Evolutionary conservation across 345 rosid species (phyloP).

Genomic region (Populus davidiana): DNA sequence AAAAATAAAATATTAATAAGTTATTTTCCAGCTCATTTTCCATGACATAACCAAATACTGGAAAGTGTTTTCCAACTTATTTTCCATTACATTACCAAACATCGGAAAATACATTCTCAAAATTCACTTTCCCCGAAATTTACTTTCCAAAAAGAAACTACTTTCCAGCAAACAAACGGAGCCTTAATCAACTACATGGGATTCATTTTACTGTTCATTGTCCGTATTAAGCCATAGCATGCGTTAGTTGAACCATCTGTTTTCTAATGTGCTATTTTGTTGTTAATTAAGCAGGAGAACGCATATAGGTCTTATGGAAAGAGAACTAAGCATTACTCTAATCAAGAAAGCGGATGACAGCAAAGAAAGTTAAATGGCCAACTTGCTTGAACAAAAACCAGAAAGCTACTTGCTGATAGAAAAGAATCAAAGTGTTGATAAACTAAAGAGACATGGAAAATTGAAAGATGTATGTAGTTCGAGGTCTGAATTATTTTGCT

Average conservation of each 20-base stretch:
- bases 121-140: too few relatives aligned
- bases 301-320: not conserved
- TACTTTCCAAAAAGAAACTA: too few relatives aligned
- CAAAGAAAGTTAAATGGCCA: not conserved
- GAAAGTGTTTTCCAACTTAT: too few relatives aligned
- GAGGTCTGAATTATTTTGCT: not conserved
- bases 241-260: not conserved
- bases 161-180: too few relatives aligned
- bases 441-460: not conserved
- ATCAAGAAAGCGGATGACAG: not conserved
- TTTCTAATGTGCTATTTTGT: not conserved
- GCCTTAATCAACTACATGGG: not conserved
- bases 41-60: too few relatives aligned
- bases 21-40: too few relatives aligned
- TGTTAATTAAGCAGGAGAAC: slow-evolving; percentile 15
- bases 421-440: not conserved
- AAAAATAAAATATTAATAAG: too few relatives aligned
- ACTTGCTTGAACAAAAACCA: not conserved
- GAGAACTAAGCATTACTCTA: not conserved
- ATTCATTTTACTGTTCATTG: not conserved
- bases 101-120: too few relatives aligned
- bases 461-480: not conserved
- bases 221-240: not conserved
- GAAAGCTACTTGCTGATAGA: slow-evolving; percentile 9
- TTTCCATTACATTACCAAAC: too few relatives aligned